Evolutionary conservation across 129 eudicot genomes (phyloP).

Genomic region (Lactuca sativa): DNA sequence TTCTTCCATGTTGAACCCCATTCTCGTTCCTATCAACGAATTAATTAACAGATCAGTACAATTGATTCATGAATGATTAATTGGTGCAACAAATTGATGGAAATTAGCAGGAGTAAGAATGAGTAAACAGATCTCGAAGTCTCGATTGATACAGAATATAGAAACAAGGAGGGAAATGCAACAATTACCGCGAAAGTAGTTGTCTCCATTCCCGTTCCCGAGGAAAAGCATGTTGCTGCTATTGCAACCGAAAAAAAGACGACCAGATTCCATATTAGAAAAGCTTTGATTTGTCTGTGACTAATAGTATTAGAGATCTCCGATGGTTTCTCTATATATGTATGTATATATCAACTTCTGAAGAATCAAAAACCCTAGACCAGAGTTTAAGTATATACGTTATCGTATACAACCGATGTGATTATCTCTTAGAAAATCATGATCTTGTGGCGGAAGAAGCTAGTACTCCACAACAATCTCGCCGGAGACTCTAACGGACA

Average conservation of each 20-base stretch:
- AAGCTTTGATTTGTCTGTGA: conserved; percentile 20
- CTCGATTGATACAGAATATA: conserved; percentile 3
- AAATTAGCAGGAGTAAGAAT: neutral
- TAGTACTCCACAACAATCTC: conserved; percentile 87
- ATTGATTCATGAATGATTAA: neutral
- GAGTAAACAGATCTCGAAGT: conserved; percentile 25
- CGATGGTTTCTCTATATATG: conserved; percentile 26
- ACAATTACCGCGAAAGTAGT: conserved; percentile 60
- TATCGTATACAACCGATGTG: conserved; percentile 6
- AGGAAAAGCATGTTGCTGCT: conserved; percentile 69
- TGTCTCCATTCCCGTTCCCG: conserved; percentile 68
- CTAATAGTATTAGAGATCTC: conserved; percentile 28
- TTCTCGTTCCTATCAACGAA: conserved; percentile 46
- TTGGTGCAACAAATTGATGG: neutral
- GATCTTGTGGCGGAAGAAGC: conserved; percentile 97
- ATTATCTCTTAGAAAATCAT: conserved; percentile 62
- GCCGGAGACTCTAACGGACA: conserved; percentile 89
- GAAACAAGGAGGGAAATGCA: neutral
- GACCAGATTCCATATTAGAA: conserved; percentile 59
- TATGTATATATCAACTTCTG: conserved; percentile 21
- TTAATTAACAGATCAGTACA: neutral
- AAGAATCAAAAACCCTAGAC: conserved; percentile 22
- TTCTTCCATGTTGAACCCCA: conserved; percentile 64
- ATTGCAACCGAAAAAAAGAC: conserved; percentile 57
- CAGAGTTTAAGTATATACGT: conserved; percentile 13